A percentile compares a stretch with the other conserved stretches of the same genome.
phyloP scores from a whole-genome alignment of 805 yeast species.

The Candida morakotiae region DNA sequence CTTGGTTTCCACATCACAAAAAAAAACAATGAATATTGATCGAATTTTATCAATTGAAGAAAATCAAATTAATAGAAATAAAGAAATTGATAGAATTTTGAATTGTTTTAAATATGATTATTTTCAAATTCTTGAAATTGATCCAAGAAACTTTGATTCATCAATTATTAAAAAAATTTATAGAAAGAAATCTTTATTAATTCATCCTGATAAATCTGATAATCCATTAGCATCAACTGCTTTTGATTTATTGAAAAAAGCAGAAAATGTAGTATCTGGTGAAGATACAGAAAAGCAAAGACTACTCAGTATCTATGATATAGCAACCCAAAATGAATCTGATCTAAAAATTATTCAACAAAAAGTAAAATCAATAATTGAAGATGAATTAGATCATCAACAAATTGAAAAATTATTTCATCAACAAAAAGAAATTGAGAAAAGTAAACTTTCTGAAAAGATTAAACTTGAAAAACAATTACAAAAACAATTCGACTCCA shows the following conservation, averaged over 20 bases:
- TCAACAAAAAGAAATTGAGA: slow-evolving; percentile 25
- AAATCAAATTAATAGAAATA: slow-evolving; percentile 34
- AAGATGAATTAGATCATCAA: slow-evolving; percentile 30
- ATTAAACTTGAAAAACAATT: slow-evolving; percentile 37
- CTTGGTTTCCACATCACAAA: slow-evolving; percentile 34
- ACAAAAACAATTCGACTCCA: slow-evolving; percentile 38
- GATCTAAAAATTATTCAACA: slow-evolving; percentile 22
- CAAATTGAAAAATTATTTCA: slow-evolving; percentile 22
- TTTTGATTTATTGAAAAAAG: slow-evolving; percentile 55
- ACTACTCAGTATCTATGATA: slow-evolving; percentile 26
- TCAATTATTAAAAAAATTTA: slow-evolving; percentile 40
- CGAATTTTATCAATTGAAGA: slow-evolving; percentile 20
- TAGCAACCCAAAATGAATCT: not conserved
- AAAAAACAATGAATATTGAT: slow-evolving; percentile 9
- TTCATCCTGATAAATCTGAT: slow-evolving; percentile 65
- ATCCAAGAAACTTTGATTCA: slow-evolving; percentile 16
- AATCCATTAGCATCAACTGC: slow-evolving; percentile 61
- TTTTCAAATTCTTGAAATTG: slow-evolving; percentile 48
- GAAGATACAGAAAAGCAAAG: slow-evolving; percentile 14
- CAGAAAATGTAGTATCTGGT: slow-evolving; percentile 35
- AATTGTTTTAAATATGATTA: slow-evolving; percentile 46
- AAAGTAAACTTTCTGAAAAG: slow-evolving; percentile 21
- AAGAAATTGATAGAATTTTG: slow-evolving; percentile 55
- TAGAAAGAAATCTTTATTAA: slow-evolving; percentile 55
- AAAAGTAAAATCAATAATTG: slow-evolving; percentile 41